phyloP scores from a whole-genome alignment of 345 rosid genomes.

The Conringia planisiliqua region DNA sequence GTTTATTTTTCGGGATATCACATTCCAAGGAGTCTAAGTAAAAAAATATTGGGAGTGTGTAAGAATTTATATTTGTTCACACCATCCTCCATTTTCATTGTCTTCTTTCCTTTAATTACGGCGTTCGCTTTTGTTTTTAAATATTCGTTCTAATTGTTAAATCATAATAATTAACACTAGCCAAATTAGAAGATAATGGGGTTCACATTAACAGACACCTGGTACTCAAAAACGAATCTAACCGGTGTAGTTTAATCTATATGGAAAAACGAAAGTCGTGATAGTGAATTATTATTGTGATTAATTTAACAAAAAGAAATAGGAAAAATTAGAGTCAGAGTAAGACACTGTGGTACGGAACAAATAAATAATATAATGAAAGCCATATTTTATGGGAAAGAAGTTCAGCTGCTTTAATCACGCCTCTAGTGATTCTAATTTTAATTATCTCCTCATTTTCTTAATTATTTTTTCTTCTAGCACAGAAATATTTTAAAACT shows the following conservation, averaged over 20 bases:
- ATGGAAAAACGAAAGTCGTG: constrained; percentile 6
- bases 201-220: constrained; percentile 33
- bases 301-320: constrained; percentile 12
- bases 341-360: constrained; percentile 35
- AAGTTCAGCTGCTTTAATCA: constrained; percentile 33
- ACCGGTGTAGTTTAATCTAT: constrained; percentile 19
- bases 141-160: not conserved
- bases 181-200: constrained; percentile 22
- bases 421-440: constrained; percentile 26
- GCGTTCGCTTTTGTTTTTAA: not conserved
- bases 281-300: constrained; percentile 6
- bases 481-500: not conserved
- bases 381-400: constrained; percentile 36
- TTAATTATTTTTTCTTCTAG: not conserved
- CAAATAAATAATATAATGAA: constrained; percentile 18
- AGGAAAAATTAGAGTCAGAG: constrained; percentile 24
- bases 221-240: constrained; percentile 30
- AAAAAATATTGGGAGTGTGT: not conserved
- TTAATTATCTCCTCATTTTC: not conserved
- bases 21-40: not conserved
- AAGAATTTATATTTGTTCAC: constrained; percentile 14
- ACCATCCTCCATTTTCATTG: constrained; percentile 12
- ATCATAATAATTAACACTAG: constrained; percentile 2
- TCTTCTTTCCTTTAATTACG: constrained; percentile 17
- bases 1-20: not conserved